phyloP scores from a whole-genome alignment of 2,329 filamentous ascomycete genomes.

The Monosporascus sp. region DNA sequence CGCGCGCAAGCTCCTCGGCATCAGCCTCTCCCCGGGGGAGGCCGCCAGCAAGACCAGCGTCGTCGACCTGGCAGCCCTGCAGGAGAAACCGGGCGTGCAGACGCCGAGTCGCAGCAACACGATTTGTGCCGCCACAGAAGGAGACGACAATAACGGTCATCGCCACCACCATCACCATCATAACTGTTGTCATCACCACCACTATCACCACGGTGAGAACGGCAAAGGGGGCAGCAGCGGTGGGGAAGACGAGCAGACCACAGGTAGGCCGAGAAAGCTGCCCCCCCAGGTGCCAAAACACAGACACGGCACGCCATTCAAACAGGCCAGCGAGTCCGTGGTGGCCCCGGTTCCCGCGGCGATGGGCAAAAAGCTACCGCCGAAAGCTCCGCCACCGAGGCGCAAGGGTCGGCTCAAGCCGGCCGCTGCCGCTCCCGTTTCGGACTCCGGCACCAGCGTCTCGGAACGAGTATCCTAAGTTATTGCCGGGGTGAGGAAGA shows the following conservation, averaged over 20 bases:
- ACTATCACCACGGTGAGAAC: neutral
- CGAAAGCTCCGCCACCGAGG: slow-evolving; percentile 33
- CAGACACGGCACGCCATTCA: slow-evolving; percentile 43
- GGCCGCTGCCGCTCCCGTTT: slow-evolving; percentile 6
- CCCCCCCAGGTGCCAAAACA: slow-evolving; percentile 52
- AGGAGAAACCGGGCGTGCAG: slow-evolving; percentile 75
- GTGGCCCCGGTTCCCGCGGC: slow-evolving; percentile 2
- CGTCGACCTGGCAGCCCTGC: slow-evolving; percentile 70
- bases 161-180: neutral
- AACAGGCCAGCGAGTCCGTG: slow-evolving; percentile 12
- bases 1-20: slow-evolving; percentile 59
- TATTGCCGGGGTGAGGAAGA: too few relatives aligned
- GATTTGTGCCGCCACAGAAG: slow-evolving; percentile 8
- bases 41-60: slow-evolving; percentile 72
- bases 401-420: slow-evolving; percentile 36
- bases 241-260: slow-evolving; percentile 1
- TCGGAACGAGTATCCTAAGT: slow-evolving; percentile 11
- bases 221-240: too few relatives aligned
- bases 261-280: slow-evolving; percentile 37
- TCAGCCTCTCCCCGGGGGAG: slow-evolving; percentile 60
- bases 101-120: slow-evolving; percentile 61
- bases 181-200: neutral
- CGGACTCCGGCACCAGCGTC: slow-evolving; percentile 16
- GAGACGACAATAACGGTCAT: neutral
- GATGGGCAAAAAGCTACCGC: slow-evolving; percentile 25